Conservation (phyloP, 2,329 filamentous ascomycete genomes). For the Neofusicoccum parvum region DNA sequence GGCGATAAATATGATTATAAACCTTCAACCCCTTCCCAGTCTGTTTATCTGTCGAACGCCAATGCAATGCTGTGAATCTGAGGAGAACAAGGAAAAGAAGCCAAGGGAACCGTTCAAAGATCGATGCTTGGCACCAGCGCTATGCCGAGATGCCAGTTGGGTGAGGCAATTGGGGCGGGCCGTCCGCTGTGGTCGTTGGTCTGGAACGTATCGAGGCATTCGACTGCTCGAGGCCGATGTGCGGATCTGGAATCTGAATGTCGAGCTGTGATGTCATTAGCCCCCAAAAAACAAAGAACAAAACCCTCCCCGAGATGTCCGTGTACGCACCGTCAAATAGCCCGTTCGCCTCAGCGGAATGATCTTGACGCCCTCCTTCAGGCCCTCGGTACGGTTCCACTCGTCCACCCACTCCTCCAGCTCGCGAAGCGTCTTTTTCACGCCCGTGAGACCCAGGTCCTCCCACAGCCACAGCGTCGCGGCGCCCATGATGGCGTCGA, state of each 20-base stretch:
- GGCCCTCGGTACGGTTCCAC: slow-evolving; percentile 75
- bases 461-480: slow-evolving; percentile 95
- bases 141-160: not conserved
- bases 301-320: not conserved
- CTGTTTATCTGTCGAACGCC: slow-evolving; percentile 11
- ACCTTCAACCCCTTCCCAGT: not conserved
- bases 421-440: slow-evolving; percentile 69
- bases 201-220: slow-evolving; percentile 13
- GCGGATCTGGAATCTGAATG: slow-evolving; percentile 78
- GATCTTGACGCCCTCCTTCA: slow-evolving; percentile 67
- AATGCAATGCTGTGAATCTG: slow-evolving; percentile 3
- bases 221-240: slow-evolving; percentile 52
- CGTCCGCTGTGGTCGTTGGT: not conserved
- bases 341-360: slow-evolving; percentile 79
- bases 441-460: slow-evolving; percentile 74
- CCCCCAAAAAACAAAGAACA: slow-evolving; percentile 6
- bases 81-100: not conserved
- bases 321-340: slow-evolving; percentile 73
- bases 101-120: not conserved
- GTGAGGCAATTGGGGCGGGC: slow-evolving; percentile 1
- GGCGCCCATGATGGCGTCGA: slow-evolving; percentile 78
- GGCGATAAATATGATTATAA: not conserved
- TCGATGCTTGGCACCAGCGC: not conserved
- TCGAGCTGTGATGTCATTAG: slow-evolving; percentile 59
- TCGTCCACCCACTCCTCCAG: slow-evolving; percentile 82